Evolutionary conservation across 257 asterid species (phyloP), one percentile per base, ranked within the genome.

Genomic region (Scutellaria baicalensis): DNA sequence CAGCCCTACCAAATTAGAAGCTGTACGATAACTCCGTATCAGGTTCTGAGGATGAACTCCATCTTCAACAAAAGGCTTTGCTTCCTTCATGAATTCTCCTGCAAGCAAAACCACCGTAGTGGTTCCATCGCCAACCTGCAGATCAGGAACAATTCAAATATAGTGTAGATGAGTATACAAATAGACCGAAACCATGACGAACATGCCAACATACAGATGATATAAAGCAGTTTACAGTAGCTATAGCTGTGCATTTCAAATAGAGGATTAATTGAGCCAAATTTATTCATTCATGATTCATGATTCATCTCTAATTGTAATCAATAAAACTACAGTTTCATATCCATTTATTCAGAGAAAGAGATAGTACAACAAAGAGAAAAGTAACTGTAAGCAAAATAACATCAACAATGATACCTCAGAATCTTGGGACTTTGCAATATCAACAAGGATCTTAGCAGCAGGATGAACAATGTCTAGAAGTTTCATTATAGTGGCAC

Each of bases 61-160:
- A 79, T 94, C 99, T 76, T 94, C 99, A 77, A 94, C 68, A 74
- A 91, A 94, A 71, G 98, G 99, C 72, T 94, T 94, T 63, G 99
- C 99, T 81, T 89, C 98, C 92, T 85, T 91, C 75, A 94, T 74
- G 79, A 89, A 94, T 73, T 94, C 99, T 66, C 95, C 96, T 33
- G 99, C 98, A 65, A 94, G 98, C 67, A 94, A 84, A 74, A 94
- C 99, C 31, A 94, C 99, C 0, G 99, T 94, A 40, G 98, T 94
- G 63, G 99, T 94, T 59, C 99, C 99, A 78, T 94, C 99, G 63
- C 99, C 99, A 80, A 94, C 99, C 99, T 94, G 88, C 74, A 74
- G 18, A 48, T 47, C 65, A 69, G 50, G 47, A 8, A 70, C 36
- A 70, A 60, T 20, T 62, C 66, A 55, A 49, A 42, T 36, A 71